Conservation (phyloP, 2,329 filamentous ascomycete genomes). For the Phyllosticta paracitricarpa region DNA sequence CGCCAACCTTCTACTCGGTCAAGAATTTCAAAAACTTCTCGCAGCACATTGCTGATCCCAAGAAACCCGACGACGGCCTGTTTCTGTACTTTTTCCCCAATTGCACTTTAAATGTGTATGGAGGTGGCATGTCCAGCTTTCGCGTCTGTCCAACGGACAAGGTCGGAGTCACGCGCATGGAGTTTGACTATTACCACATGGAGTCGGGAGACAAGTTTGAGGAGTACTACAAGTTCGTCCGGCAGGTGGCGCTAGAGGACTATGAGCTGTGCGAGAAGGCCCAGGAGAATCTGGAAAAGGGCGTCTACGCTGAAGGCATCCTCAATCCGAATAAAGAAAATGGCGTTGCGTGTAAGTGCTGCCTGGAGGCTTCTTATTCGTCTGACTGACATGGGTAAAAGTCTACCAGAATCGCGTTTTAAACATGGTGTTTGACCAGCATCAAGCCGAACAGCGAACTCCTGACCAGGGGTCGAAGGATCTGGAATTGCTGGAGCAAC, state of each 20-base stretch:
- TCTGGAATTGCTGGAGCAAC: background rate
- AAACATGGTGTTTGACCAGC: conserved; percentile 35
- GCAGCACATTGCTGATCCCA: conserved; percentile 45
- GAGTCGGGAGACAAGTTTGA: conserved; percentile 44
- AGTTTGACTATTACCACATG: conserved; percentile 49
- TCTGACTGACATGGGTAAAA: conserved; percentile 16
- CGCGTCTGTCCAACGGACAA: conserved; percentile 43
- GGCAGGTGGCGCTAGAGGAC: conserved; percentile 47
- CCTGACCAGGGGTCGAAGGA: background rate
- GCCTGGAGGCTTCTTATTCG: conserved; percentile 6
- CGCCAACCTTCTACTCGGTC: conserved; percentile 46
- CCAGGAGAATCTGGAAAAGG: conserved; percentile 43
- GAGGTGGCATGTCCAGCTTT: conserved; percentile 48
- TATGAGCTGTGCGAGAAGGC: conserved; percentile 49
- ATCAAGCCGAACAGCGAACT: conserved; percentile 25
- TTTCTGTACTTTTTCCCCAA: conserved; percentile 51
- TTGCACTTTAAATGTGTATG: conserved; percentile 48
- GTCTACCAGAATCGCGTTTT: conserved; percentile 40
- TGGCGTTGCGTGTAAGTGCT: conserved; percentile 40
- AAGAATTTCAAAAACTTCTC: conserved; percentile 46
- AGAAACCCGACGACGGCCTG: conserved; percentile 43
- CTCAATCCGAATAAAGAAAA: conserved; percentile 47
- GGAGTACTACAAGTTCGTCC: conserved; percentile 46
- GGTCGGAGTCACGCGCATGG: conserved; percentile 43
- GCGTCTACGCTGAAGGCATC: conserved; percentile 46